Evolutionary conservation across 1,284 basidiomycete species (phyloP).

Genomic region (Cystobasidium slooffiae): DNA sequence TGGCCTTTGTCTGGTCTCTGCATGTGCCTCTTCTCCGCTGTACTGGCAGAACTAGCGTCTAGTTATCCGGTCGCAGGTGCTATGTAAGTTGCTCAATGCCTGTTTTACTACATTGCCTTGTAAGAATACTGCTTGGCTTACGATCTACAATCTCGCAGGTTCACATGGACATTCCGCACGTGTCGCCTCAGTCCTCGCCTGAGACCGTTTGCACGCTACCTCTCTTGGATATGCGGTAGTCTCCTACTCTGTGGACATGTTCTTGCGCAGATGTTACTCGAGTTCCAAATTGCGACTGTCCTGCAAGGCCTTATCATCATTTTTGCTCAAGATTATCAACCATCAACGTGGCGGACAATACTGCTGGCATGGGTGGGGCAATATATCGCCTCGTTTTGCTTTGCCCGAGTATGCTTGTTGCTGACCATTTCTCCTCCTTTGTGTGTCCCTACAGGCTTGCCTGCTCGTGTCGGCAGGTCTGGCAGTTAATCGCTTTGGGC

Average conservation of each 20-base stretch:
- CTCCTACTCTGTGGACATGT: conserved; percentile 51
- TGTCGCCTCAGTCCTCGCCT: conserved; percentile 47
- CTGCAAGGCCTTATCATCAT: conserved; percentile 50
- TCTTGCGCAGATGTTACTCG: conserved; percentile 49
- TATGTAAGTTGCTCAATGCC: conserved; percentile 1
- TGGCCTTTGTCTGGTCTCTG: conserved; percentile 53
- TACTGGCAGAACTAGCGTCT: conserved; percentile 51
- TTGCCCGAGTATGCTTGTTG: no score
- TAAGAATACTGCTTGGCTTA: background rate
- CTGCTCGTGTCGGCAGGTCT: conserved; percentile 47
- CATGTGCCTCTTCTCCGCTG: conserved; percentile 50
- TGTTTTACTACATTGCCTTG: background rate
- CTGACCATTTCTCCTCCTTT: background rate
- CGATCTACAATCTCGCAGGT: conserved; percentile 31
- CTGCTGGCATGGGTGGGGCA: conserved; percentile 48
- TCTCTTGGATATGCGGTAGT: conserved; percentile 51
- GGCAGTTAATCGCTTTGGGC: conserved; percentile 46
- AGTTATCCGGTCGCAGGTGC: conserved; percentile 52
- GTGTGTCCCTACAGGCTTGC: conserved; percentile 40
- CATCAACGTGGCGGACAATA: conserved; percentile 46
- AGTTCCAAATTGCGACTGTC: conserved; percentile 50
- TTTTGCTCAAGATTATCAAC: conserved; percentile 44
- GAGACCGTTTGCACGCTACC: conserved; percentile 50
- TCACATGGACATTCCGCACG: conserved; percentile 53
- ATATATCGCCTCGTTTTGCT: background rate